These are phyloP conservation scores for Dactylellina parvicollis DNA, from an alignment of 2,329 filamentous ascomycete genomes.

Conservation along the genomic window DNA sequence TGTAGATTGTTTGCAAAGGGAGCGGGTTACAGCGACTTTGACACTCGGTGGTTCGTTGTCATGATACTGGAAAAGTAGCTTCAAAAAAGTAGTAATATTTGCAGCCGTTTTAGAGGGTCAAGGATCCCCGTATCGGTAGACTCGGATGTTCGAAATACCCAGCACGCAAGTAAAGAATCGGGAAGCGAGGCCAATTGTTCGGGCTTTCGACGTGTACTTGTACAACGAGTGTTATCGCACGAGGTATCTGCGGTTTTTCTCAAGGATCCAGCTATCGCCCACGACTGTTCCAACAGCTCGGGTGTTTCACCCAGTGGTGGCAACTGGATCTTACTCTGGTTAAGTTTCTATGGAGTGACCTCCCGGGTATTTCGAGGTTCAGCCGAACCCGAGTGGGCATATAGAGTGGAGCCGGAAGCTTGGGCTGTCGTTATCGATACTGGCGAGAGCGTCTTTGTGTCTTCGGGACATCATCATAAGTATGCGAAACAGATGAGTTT, in stretches of 20 bases:
- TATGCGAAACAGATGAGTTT: not conserved
- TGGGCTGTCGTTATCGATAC: not conserved
- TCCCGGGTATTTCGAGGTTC: not conserved
- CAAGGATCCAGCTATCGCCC: not conserved
- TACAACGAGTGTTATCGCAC: not conserved
- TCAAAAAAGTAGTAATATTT: too few species aligned
- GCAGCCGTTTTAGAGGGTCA: too few species aligned
- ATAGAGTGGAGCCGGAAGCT: not conserved
- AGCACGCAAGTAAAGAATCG: too few species aligned
- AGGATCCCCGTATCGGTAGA: not conserved
- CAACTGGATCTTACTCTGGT: too few species aligned
- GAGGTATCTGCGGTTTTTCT: not conserved
- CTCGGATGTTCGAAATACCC: not conserved
- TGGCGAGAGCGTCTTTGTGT: not conserved
- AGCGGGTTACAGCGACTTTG: too few species aligned
- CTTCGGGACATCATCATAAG: not conserved
- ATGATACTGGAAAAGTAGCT: too few species aligned
- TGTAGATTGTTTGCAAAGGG: too few species aligned
- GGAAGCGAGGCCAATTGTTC: too few species aligned
- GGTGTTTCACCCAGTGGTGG: constrained; percentile 3
- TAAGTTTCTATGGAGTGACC: not conserved
- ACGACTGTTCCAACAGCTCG: not conserved
- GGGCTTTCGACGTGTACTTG: too few species aligned
- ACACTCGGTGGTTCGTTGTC: too few species aligned
- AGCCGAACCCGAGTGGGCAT: not conserved